Conservation (phyloP, 1,284 basidiomycete genomes). For the Ustilago hordei region DNA sequence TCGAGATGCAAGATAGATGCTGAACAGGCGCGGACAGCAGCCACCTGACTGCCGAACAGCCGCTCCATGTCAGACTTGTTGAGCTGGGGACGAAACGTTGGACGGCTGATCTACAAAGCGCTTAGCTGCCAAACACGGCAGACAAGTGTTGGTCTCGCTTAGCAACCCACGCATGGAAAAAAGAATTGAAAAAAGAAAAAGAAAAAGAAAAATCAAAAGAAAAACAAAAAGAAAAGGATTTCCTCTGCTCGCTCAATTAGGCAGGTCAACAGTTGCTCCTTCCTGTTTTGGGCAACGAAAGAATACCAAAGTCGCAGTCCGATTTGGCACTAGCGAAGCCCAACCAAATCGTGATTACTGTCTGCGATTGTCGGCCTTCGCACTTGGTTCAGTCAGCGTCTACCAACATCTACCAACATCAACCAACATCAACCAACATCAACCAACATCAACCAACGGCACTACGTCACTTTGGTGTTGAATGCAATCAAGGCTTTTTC, state of each 20-base stretch:
- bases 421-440: neutral
- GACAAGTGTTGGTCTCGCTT: constrained; percentile 38
- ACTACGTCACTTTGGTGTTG: neutral
- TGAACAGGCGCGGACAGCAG: constrained; percentile 7
- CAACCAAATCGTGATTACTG: neutral
- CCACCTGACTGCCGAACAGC: neutral
- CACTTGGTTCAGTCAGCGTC: constrained; percentile 3
- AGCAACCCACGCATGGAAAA: neutral
- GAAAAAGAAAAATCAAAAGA: neutral
- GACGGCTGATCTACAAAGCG: constrained; percentile 15
- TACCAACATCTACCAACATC: neutral
- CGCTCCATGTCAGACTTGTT: neutral
- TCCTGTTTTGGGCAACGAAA: neutral
- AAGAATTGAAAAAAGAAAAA: neutral
- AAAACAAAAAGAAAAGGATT: neutral
- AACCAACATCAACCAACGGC: neutral
- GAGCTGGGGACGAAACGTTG: constrained; percentile 12
- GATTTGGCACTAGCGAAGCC: neutral
- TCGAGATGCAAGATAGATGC: constrained; percentile 8
- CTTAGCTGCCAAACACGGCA: constrained; percentile 19
- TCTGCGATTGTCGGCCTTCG: constrained; percentile 3
- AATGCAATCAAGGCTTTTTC: neutral
- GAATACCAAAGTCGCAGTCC: neutral
- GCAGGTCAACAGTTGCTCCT: neutral
- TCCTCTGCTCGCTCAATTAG: constrained; percentile 2